Evolutionary conservation across 2,329 filamentous ascomycete species (phyloP).

Genomic region (Periconia sp.): DNA sequence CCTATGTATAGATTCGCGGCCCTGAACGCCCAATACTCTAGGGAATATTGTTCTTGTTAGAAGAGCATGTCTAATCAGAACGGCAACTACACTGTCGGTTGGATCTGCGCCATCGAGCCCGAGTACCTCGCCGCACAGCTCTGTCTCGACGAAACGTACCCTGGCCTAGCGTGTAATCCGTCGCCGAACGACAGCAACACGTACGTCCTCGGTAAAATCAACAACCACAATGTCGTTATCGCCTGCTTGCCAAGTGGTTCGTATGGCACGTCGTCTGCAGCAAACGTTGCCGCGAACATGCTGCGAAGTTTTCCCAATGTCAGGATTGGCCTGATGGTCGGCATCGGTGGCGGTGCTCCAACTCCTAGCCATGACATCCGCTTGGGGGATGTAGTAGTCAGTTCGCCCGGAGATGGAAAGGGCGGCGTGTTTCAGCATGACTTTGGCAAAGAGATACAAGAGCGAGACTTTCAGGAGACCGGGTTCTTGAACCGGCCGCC

Average conservation of each 20-base stretch:
- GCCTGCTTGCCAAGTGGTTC: conserved; percentile 30
- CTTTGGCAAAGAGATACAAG: conserved; percentile 5
- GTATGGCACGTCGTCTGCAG: conserved; percentile 32
- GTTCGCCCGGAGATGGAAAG: not conserved
- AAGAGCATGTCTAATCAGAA: no score
- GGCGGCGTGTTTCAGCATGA: conserved; percentile 13
- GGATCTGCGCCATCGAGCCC: conserved; percentile 32
- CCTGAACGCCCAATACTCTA: no score
- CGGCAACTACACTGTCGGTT: conserved; percentile 29
- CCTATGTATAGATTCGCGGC: no score
- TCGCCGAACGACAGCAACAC: conserved; percentile 21
- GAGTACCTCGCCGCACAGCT: conserved; percentile 31
- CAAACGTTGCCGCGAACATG: conserved; percentile 29
- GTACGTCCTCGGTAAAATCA: conserved; percentile 20
- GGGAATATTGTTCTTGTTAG: no score
- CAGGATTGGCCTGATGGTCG: conserved; percentile 46
- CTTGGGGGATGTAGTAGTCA: conserved; percentile 1
- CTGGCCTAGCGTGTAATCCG: conserved; percentile 15
- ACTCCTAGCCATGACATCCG: not conserved
- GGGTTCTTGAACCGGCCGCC: conserved; percentile 6
- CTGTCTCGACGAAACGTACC: conserved; percentile 30
- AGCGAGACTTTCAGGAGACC: conserved; percentile 5
- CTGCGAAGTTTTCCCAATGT: no score
- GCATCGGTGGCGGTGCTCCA: conserved; percentile 37
- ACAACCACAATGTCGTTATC: conserved; percentile 34